phyloP scores from a whole-genome alignment of 1,139 yeast species.

The Kurtzmaniella quercitrusa region DNA sequence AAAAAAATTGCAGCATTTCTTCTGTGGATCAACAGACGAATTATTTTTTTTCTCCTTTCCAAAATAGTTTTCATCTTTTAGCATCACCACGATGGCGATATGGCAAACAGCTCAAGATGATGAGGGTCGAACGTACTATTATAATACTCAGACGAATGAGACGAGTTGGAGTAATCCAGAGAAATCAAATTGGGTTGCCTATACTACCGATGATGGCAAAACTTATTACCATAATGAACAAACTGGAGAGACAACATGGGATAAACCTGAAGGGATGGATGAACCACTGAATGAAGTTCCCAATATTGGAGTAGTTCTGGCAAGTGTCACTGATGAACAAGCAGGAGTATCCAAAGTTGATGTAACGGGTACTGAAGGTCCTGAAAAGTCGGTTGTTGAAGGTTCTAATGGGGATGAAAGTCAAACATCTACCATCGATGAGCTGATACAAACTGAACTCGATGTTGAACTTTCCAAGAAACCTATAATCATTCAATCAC shows the following conservation, averaged over 20 bases:
- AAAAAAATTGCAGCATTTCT: background rate
- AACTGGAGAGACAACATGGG: constrained; percentile 79
- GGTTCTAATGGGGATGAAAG: too few relatives aligned
- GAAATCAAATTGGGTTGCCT: constrained; percentile 58
- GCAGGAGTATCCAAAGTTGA: background rate
- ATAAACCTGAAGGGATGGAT: constrained; percentile 50
- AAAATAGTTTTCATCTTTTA: too few relatives aligned
- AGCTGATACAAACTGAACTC: background rate
- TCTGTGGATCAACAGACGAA: too few relatives aligned
- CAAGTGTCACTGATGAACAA: too few relatives aligned
- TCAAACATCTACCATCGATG: background rate
- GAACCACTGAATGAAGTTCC: background rate
- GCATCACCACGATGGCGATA: constrained; percentile 6
- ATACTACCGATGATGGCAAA: constrained; percentile 64
- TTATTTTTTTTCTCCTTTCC: too few relatives aligned
- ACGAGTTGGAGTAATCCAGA: constrained; percentile 82
- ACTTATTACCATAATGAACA: constrained; percentile 67
- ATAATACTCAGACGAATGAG: constrained; percentile 59
- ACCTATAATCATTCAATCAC: background rate
- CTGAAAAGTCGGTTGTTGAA: too few relatives aligned
- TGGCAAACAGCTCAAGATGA: constrained; percentile 71
- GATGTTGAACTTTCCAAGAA: background rate
- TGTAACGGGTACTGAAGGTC: background rate
- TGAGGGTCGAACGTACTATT: constrained; percentile 70
- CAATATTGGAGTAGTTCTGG: background rate